Evolutionary conservation across 306 rosid genomes (phyloP).

Genomic region (Sindora glabra): DNA sequence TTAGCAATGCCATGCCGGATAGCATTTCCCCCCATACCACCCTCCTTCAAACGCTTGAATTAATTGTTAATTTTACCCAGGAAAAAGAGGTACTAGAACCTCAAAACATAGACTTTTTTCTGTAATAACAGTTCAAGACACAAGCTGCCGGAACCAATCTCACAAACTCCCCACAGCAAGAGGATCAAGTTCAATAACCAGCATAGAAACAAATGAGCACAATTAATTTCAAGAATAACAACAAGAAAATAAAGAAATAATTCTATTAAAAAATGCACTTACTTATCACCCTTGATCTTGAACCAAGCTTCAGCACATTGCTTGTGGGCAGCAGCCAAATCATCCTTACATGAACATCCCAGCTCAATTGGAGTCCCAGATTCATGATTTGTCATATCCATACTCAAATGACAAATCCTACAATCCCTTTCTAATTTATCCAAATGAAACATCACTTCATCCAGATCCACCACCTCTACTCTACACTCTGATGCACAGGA

Average conservation of each 20-base stretch:
- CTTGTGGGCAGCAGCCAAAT: constrained; percentile 91
- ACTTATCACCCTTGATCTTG: constrained; percentile 94
- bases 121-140: not conserved
- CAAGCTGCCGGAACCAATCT: not conserved
- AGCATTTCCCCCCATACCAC: no score
- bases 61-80: not conserved
- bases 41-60: not conserved
- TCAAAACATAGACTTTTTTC: not conserved
- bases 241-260: not conserved
- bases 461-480: constrained; percentile 71
- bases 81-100: not conserved
- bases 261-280: constrained; percentile 25
- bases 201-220: not conserved
- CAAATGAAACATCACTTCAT: constrained; percentile 32
- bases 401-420: no score
- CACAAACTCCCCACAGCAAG: not conserved
- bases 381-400: constrained; percentile 71
- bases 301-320: constrained; percentile 97
- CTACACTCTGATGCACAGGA: constrained; percentile 52
- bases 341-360: constrained; percentile 88
- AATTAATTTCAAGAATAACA: not conserved
- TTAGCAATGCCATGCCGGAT: no score
- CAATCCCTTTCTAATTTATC: no score
- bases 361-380: constrained; percentile 78
- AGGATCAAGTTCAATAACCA: not conserved